Percentiles rank a stretch among this genome's conserved stretches.
These are phyloP conservation scores for Cladosporium austrohemisphaericum DNA, from an alignment of 2,329 filamentous ascomycete species.

Conservation along the genomic window DNA sequence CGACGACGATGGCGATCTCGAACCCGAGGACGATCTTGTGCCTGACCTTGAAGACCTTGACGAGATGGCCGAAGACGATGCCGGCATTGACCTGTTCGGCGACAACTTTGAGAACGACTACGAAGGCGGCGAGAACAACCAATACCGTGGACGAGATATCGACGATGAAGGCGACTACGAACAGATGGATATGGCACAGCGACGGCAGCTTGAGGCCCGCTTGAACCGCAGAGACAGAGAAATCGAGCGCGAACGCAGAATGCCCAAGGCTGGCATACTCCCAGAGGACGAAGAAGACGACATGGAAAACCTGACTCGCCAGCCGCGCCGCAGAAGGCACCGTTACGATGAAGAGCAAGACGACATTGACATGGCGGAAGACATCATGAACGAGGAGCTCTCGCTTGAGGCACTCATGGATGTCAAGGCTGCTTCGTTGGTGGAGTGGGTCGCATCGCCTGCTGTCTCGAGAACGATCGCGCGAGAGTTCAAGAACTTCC, in stretches of 20 bases:
- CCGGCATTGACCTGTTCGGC: slow-evolving; percentile 68
- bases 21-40: slow-evolving; percentile 64
- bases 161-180: slow-evolving; percentile 77
- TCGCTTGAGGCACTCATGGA: slow-evolving; percentile 87
- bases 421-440: slow-evolving; percentile 87
- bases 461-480: slow-evolving; percentile 90
- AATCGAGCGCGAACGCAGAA: slow-evolving; percentile 61
- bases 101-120: slow-evolving; percentile 66
- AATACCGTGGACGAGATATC: slow-evolving; percentile 67
- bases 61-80: slow-evolving; percentile 66
- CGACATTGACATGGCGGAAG: slow-evolving; percentile 80
- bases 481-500: slow-evolving; percentile 93
- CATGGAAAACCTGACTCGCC: slow-evolving; percentile 77
- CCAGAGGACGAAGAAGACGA: slow-evolving; percentile 73
- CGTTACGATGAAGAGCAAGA: slow-evolving; percentile 93
- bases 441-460: slow-evolving; percentile 90
- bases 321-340: slow-evolving; percentile 79
- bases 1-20: slow-evolving; percentile 66
- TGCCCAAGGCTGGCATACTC: slow-evolving; percentile 66
- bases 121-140: slow-evolving; percentile 49
- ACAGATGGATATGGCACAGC: slow-evolving; percentile 61
- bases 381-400: slow-evolving; percentile 94
- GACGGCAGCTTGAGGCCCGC: slow-evolving; percentile 68
- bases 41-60: slow-evolving; percentile 64
- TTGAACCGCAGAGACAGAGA: slow-evolving; percentile 72